phyloP scores from a whole-genome alignment of 2,329 filamentous ascomycete species.

The Pseudogymnoascus sp. region DNA sequence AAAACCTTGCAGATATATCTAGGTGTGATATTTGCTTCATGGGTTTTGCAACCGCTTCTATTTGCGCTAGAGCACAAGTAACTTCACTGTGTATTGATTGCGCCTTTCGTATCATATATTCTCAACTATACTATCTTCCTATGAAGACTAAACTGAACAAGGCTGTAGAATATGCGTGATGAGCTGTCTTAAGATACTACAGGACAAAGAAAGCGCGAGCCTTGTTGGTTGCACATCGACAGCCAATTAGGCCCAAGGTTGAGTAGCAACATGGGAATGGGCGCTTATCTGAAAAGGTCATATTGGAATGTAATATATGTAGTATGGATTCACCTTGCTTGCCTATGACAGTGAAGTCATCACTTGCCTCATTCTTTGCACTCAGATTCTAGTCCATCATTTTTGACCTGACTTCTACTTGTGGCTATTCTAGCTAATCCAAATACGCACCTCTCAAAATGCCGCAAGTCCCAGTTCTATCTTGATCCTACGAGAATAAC shows the following conservation, averaged over 20 bases:
- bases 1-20: too few species aligned
- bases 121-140: background rate
- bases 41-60: too few species aligned
- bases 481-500: slow-evolving; percentile 11
- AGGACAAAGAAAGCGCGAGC: background rate
- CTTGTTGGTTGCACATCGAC: background rate
- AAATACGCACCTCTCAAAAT: slow-evolving; percentile 15
- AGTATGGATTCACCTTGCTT: too few species aligned
- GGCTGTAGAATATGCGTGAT: background rate
- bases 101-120: background rate
- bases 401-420: background rate
- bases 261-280: background rate
- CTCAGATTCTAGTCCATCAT: background rate
- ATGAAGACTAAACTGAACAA: background rate
- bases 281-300: background rate
- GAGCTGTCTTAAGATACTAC: background rate
- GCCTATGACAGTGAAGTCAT: background rate
- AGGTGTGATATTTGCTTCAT: too few species aligned
- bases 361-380: background rate
- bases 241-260: background rate
- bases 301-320: background rate
- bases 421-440: background rate
- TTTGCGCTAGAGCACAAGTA: background rate
- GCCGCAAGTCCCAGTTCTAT: slow-evolving; percentile 13
- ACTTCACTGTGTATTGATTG: background rate